Evolutionary conservation across 495 filamentous ascomycete genomes (phyloP), one percentile per base, ranked within the genome.

Genomic region (Monascus purpureus): DNA sequence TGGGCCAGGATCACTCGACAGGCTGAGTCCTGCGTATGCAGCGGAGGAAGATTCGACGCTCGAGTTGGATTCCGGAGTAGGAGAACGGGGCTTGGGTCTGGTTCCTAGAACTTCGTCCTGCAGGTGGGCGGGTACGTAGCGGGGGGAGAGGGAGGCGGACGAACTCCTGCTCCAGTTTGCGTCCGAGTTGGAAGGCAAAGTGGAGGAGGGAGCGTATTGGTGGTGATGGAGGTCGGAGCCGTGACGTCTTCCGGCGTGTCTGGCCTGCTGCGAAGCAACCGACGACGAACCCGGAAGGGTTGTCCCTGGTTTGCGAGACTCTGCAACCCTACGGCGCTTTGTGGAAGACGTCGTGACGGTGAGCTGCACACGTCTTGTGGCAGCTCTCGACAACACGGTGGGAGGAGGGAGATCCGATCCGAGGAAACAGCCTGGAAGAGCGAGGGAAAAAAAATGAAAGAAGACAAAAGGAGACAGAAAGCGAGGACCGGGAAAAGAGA

Each of bases 261-360:
- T 41, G 41, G 33, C 52, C 45, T 49, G 14, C 43, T 65, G 50
- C 41, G 48, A 47, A 41, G 45, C 45, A 33, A 45, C n/a, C n/a
- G n/a, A 39, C 36, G 50, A 46, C 37, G 46, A 38, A 46, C 39
- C 42, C 36, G 49, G 39, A 32, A 36, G 37, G 24, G 45, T 27
- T 37, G 40, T 39, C 34, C 42, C 41, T 43, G 49, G 52, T 53
- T 45, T 54, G 45, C 49, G 47, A 51, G 65, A 63, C 53, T 69
- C 70, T 46, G 69, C 74, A 58, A 86, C 70, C 70, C 80, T 85
- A 56, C 83, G 72, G 75, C 84, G 85, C 78, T 92, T 92, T 68
- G 68, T 69, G 62, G 79, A 82, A 74, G 82, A 81, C 82, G 80
- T 86, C 53, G 70, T 86, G 80, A 72, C 71, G 59, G 68, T 61